A percentile compares a stretch with the other conserved stretches of the same genome.
These are phyloP conservation scores for Scutellaria baicalensis DNA, from an alignment of 257 asterid genomes.

Conservation along the genomic window DNA sequence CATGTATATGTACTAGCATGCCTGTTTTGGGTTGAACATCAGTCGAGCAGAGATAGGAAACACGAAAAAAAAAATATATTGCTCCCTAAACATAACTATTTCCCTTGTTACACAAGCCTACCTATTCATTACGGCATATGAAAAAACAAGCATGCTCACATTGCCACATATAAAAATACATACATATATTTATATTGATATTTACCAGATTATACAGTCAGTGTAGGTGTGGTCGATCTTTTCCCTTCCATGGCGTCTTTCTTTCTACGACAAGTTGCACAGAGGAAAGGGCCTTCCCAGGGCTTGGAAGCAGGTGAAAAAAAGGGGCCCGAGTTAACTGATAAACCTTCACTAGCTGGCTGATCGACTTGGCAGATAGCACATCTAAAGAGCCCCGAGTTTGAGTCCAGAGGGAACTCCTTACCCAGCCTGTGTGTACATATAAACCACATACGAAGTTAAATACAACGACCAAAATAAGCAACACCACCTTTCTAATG, in stretches of 20 bases:
- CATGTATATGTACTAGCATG: constrained; percentile 29
- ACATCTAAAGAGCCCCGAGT: constrained; percentile 81
- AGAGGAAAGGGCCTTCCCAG: constrained; percentile 98
- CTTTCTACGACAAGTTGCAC: constrained; percentile 81
- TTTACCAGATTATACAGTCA: constrained; percentile 45
- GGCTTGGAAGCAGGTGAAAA: constrained; percentile 91
- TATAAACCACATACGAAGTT: neutral
- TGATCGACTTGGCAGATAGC: constrained; percentile 95
- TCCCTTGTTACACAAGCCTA: constrained; percentile 37
- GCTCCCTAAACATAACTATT: constrained; percentile 22
- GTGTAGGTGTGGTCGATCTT: constrained; percentile 41
- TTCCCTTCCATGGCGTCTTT: constrained; percentile 98
- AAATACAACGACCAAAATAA: neutral
- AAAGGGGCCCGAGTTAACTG: constrained; percentile 82
- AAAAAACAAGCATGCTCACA: constrained; percentile 36
- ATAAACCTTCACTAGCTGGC: constrained; percentile 74
- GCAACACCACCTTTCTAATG: too few relatives aligned
- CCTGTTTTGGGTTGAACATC: constrained; percentile 28
- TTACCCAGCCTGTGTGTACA: constrained; percentile 74
- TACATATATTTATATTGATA: constrained; percentile 21
- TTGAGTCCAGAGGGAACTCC: constrained; percentile 71
- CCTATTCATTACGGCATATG: constrained; percentile 25
- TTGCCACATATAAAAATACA: constrained; percentile 10
- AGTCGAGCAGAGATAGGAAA: constrained; percentile 13
- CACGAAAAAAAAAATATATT: constrained; percentile 26